These are phyloP conservation scores for Globisporangium carolinianum DNA, from an alignment of 352 stramenopile species.

Conservation along the genomic window DNA sequence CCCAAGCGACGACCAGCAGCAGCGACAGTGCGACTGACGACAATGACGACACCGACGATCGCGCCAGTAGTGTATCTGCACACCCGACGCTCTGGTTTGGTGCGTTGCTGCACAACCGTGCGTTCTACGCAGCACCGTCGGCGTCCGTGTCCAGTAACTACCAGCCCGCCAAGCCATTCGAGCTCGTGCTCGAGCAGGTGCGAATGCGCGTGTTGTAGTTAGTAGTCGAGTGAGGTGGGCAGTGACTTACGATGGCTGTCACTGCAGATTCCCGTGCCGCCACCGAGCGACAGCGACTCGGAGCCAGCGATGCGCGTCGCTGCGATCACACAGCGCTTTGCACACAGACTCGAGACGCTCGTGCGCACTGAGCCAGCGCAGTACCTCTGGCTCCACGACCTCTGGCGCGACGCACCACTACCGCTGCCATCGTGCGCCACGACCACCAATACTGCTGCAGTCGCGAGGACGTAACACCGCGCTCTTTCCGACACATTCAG, in stretches of 20 bases:
- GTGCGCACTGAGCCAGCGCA: slow-evolving; percentile 26
- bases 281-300: no score
- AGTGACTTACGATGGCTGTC: neutral
- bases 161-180: slow-evolving; percentile 26
- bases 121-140: slow-evolving; percentile 10
- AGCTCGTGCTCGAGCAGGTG: slow-evolving; percentile 29
- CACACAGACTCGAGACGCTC: slow-evolving; percentile 24
- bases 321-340: slow-evolving; percentile 32
- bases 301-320: neutral
- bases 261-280: neutral
- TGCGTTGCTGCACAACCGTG: slow-evolving; percentile 31
- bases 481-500: no score
- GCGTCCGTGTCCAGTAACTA: neutral
- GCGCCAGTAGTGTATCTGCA: no score
- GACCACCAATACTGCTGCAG: neutral
- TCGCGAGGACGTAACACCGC: no score
- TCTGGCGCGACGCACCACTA: slow-evolving; percentile 24
- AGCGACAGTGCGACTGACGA: no score
- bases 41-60: neutral
- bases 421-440: neutral
- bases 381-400: slow-evolving; percentile 54
- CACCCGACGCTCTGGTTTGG: slow-evolving; percentile 34
- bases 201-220: neutral
- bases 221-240: no score
- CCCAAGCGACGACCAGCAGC: neutral